Conservation (phyloP, 108 stramenopile species). For the Fistulifera pelliculosa region DNA sequence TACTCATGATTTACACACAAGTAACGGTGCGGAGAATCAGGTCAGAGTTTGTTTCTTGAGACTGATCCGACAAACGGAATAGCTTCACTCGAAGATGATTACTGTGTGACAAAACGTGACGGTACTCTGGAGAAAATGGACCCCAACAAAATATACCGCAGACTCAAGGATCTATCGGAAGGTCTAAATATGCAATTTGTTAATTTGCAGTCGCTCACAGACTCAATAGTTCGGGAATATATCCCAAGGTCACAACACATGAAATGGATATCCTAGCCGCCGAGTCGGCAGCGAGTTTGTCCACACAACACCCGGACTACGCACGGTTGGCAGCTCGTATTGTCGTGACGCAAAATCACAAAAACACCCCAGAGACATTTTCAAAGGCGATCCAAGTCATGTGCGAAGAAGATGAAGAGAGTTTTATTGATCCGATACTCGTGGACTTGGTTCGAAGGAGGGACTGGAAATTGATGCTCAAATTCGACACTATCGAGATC, state of each 20-base stretch:
- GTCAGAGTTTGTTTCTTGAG: too few relatives aligned
- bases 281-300: slow-evolving; percentile 88
- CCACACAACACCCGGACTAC: slow-evolving; percentile 92
- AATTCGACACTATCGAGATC: slow-evolving; percentile 77
- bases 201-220: slow-evolving; percentile 36
- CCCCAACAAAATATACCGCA: background rate
- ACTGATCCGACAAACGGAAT: too few relatives aligned
- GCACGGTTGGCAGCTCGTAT: slow-evolving; percentile 89
- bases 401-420: slow-evolving; percentile 31
- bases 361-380: slow-evolving; percentile 75
- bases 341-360: slow-evolving; percentile 76
- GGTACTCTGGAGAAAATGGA: slow-evolving; percentile 1
- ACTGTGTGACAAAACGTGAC: slow-evolving; percentile 8
- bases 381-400: slow-evolving; percentile 61
- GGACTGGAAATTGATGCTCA: slow-evolving; percentile 46
- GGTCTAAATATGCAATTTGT: slow-evolving; percentile 36
- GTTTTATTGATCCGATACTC: slow-evolving; percentile 73
- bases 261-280: slow-evolving; percentile 95
- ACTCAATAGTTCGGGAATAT: slow-evolving; percentile 62
- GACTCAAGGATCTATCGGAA: slow-evolving; percentile 20
- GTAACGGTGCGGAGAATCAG: too few relatives aligned
- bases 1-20: too few relatives aligned
- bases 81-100: too few relatives aligned
- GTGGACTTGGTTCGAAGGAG: slow-evolving; percentile 53
- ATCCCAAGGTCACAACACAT: slow-evolving; percentile 80